Conservation (phyloP, 2,329 filamentous ascomycete genomes). For the Neopestalotiopsis sp. region DNA sequence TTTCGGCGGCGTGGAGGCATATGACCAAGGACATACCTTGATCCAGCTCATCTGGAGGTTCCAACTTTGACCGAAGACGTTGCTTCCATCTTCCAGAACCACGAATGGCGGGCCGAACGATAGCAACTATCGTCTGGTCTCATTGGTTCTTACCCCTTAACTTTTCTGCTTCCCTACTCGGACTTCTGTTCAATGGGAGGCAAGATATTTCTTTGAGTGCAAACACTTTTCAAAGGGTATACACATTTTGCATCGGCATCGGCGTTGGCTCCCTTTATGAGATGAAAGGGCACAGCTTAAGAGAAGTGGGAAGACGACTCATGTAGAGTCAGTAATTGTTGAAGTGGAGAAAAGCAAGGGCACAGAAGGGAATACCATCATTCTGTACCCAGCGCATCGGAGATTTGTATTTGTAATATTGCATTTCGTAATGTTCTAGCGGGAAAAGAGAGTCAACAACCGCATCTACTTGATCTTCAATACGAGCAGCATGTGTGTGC, state of each 20-base stretch:
- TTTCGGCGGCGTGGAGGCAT: not conserved
- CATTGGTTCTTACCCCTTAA: not conserved
- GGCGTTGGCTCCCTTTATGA: not conserved
- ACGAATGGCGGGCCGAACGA: not conserved
- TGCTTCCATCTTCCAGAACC: not conserved
- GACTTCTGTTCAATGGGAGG: not conserved
- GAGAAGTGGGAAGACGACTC: not conserved
- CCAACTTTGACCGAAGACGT: not conserved
- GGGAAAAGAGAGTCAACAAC: not conserved
- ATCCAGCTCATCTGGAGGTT: not conserved
- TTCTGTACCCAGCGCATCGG: slow-evolving; percentile 7
- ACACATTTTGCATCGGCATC: not conserved
- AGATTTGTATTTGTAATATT: slow-evolving; percentile 16
- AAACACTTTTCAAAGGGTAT: not conserved
- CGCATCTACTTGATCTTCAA: not conserved
- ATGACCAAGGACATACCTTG: not conserved
- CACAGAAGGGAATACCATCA: not conserved
- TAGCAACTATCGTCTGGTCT: not conserved
- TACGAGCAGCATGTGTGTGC: not conserved
- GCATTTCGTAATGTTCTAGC: not conserved
- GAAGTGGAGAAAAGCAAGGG: not conserved
- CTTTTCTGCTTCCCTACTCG: not conserved
- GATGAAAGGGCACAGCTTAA: not conserved
- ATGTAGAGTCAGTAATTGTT: not conserved
- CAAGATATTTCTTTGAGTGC: not conserved